Base-by-base conservation (phyloP, 495 filamentous ascomycete genomes). In the Podospora didyma region DNA sequence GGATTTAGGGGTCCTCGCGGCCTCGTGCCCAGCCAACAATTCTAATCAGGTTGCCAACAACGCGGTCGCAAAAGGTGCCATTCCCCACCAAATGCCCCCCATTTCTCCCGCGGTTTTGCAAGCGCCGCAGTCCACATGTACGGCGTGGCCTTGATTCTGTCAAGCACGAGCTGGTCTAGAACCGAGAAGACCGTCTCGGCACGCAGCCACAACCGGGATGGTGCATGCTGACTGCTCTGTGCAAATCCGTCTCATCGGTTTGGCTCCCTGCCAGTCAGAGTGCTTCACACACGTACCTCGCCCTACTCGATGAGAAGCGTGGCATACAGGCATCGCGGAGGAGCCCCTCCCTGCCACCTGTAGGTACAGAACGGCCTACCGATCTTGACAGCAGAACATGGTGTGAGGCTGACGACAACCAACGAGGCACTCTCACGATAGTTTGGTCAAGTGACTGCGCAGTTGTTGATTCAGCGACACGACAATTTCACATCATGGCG, bases 61-160 rank as follows among this genome's bases (percentile, higher is more conserved):
- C 53, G 24, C 44, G 19, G 28, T 14, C 41, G 21, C n/a, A 37
- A 41, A 62, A 59, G 56, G 59, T 49, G 50, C 56, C 56, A 28
- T 50, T 46, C 17, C 35, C 23, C 41, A 26, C 49, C 26, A 31
- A 31, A 31, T 4, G 9, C 4, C 26, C 26, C 39, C 12, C 39
- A 49, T 54, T 51, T 28, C 35, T 41, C 31, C 44, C 45, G 34
- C 56, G 5, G 22, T 17, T 35, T 51, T 19, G 42, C 26, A 31
- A 9, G 26, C 26, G 26, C 26, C 4, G 26, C 39, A 11, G 53
- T 9, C 53, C 34, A 56, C 16, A 49, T n/a, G 46, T 22, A 20
- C 44, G 56, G 31, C 46, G 51, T 53, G 31, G 21, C 65, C 65
- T 60, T 66, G 63, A 64, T 64, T 60, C 46, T 60, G 49, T 53